Evolutionary conservation across 371 early-diverging fungal genomes (phyloP).

Genomic region (Zancudomyces culisetae): DNA sequence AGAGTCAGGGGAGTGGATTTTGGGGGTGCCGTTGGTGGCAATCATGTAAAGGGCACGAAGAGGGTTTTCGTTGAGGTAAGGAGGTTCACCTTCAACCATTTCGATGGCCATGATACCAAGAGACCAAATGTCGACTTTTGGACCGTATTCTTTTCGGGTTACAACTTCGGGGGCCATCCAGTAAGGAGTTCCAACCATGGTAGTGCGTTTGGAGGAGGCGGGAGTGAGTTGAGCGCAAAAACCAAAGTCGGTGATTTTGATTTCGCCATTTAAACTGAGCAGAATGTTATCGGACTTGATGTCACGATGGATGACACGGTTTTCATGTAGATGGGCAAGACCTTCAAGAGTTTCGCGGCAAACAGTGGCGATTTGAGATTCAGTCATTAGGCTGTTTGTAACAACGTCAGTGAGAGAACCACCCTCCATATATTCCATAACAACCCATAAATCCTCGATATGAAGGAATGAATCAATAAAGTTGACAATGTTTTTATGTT

Average conservation of each 20-base stretch:
- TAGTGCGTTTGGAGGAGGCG: slow-evolving; percentile 49
- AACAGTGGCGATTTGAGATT: slow-evolving; percentile 85
- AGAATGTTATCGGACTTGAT: slow-evolving; percentile 95
- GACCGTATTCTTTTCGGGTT: slow-evolving; percentile 77
- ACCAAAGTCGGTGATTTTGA: slow-evolving; percentile 92
- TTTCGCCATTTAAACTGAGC: slow-evolving; percentile 63
- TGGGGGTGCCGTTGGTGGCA: slow-evolving; percentile 91
- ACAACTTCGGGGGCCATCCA: slow-evolving; percentile 97
- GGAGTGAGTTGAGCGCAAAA: slow-evolving; percentile 84
- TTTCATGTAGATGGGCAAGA: slow-evolving; percentile 75
- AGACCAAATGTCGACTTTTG: slow-evolving; percentile 93
- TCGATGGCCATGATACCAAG: slow-evolving; percentile 92
- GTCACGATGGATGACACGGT: slow-evolving; percentile 91
- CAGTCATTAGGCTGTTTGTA: slow-evolving; percentile 79
- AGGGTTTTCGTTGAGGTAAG: slow-evolving; percentile 85
- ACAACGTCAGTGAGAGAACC: slow-evolving; percentile 84
- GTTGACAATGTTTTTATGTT: slow-evolving; percentile 90
- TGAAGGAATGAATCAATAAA: slow-evolving; percentile 81
- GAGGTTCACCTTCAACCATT: slow-evolving; percentile 84
- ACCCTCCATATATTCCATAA: slow-evolving; percentile 97
- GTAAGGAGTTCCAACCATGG: slow-evolving; percentile 86
- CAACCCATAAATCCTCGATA: slow-evolving; percentile 78
- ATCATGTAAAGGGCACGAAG: slow-evolving; percentile 82
- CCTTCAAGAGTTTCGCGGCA: slow-evolving; percentile 79
- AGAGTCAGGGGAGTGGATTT: slow-evolving; percentile 69